Percentiles rank a stretch among this genome's conserved stretches.
phyloP scores from a whole-genome alignment of 768 basidiomycete species.

The Royoungia palumana region DNA sequence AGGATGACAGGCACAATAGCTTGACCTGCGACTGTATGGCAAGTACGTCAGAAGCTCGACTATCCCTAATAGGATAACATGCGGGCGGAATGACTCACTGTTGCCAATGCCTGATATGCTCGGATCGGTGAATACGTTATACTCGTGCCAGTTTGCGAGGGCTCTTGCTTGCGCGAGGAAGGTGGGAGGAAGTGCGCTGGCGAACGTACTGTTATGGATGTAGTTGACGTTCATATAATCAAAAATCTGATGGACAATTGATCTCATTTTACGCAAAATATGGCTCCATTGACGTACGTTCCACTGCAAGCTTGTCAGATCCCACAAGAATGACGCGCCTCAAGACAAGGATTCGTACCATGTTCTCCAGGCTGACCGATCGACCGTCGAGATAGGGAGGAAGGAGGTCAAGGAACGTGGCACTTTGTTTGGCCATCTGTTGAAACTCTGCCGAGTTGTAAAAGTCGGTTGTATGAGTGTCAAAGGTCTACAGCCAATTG shows the following conservation, averaged over 20 bases:
- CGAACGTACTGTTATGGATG: constrained; percentile 62
- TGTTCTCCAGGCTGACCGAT: constrained; percentile 50
- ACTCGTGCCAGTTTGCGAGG: constrained; percentile 73
- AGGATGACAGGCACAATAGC: constrained; percentile 62
- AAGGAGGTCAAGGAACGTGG: constrained; percentile 47
- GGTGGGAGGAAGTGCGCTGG: constrained; percentile 41
- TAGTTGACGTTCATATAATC: constrained; percentile 73
- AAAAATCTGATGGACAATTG: constrained; percentile 43
- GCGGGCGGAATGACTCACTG: constrained; percentile 36
- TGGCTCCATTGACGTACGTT: constrained; percentile 35
- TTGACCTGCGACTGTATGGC: constrained; percentile 56
- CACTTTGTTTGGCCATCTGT: constrained; percentile 41
- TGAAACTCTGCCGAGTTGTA: constrained; percentile 54
- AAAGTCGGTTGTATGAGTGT: constrained; percentile 44
- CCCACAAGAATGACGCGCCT: neutral
- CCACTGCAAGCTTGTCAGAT: constrained; percentile 34
- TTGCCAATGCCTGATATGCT: constrained; percentile 61
- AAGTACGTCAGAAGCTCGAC: too few species aligned
- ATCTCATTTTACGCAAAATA: neutral
- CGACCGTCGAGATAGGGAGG: constrained; percentile 53
- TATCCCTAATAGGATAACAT: neutral
- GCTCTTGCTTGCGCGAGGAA: constrained; percentile 53
- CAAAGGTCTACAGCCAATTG: constrained; percentile 41
- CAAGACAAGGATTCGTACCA: constrained; percentile 38
- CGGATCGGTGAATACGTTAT: constrained; percentile 57